A percentile compares a stretch with the other conserved stretches of the same genome.
phyloP scores from a whole-genome alignment of 2,329 filamentous ascomycete species.

The Bertia moriformis region DNA sequence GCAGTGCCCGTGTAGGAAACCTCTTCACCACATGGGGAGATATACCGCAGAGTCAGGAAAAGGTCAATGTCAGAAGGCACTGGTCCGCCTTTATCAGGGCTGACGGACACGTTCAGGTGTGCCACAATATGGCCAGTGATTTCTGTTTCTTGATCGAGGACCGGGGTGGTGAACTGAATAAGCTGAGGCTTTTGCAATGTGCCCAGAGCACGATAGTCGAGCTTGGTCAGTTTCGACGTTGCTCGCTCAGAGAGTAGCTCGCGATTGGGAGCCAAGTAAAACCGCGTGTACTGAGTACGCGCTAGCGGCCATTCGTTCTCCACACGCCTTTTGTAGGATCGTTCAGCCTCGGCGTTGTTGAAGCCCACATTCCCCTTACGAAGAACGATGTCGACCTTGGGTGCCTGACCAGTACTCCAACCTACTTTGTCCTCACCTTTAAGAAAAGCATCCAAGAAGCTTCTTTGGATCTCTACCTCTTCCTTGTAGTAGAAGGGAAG shows the following conservation, averaged over 20 bases:
- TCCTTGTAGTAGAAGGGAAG: slow-evolving; percentile 60
- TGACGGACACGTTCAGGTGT: slow-evolving; percentile 49
- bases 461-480: slow-evolving; percentile 51
- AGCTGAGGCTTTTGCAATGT: slow-evolving; percentile 34
- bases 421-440: slow-evolving; percentile 49
- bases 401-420: slow-evolving; percentile 44
- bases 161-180: slow-evolving; percentile 38
- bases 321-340: slow-evolving; percentile 32
- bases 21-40: slow-evolving; percentile 35
- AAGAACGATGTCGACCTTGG: slow-evolving; percentile 44
- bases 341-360: slow-evolving; percentile 48
- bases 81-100: slow-evolving; percentile 26
- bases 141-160: slow-evolving; percentile 50
- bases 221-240: slow-evolving; percentile 15
- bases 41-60: slow-evolving; percentile 47
- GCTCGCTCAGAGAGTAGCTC: slow-evolving; percentile 17
- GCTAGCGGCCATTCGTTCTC: slow-evolving; percentile 56
- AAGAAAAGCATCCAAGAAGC: slow-evolving; percentile 58
- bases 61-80: slow-evolving; percentile 40
- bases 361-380: slow-evolving; percentile 54
- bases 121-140: slow-evolving; percentile 55
- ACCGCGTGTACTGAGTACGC: slow-evolving; percentile 47
- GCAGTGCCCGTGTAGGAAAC: slow-evolving; percentile 52
- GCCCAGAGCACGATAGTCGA: slow-evolving; percentile 46
- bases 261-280: slow-evolving; percentile 34